phyloP scores from a whole-genome alignment of 177 flowering plant genomes.

The Tripterygium wilfordii region DNA sequence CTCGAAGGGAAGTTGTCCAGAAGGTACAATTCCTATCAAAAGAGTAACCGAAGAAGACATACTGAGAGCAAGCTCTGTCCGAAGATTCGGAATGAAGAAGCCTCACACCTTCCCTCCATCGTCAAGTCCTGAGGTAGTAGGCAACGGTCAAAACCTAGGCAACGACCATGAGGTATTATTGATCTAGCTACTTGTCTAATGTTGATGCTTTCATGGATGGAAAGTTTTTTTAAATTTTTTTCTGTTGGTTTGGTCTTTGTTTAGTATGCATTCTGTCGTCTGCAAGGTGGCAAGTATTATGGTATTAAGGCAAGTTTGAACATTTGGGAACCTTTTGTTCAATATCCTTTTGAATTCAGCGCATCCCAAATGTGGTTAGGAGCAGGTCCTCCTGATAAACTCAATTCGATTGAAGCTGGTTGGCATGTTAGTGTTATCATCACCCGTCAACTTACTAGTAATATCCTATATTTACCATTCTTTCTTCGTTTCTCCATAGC shows the following conservation, averaged over 20 bases:
- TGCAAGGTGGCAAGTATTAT: not conserved
- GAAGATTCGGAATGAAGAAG: no score
- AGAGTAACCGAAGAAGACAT: not conserved
- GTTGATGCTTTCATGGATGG: no score
- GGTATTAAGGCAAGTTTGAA: not conserved
- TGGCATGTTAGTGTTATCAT: no score
- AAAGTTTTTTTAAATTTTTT: no score
- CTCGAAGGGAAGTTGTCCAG: not conserved
- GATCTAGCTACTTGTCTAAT: no score
- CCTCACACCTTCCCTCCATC: no score
- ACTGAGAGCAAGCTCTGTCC: not conserved
- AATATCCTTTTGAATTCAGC: not conserved
- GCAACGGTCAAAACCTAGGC: no score
- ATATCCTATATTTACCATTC: not conserved
- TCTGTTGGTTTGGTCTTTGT: no score
- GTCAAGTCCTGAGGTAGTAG: no score
- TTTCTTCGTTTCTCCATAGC: not conserved
- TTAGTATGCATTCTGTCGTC: not conserved
- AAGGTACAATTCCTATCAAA: not conserved
- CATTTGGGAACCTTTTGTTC: not conserved
- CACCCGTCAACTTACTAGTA: not conserved
- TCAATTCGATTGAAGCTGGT: no score
- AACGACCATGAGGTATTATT: no score
- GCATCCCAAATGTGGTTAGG: not conserved
- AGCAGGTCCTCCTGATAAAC: no score